A percentile compares a stretch with the other conserved stretches of the same genome.
phyloP scores from a whole-genome alignment of 1,284 basidiomycete species.

The Volvariella volvacea region DNA sequence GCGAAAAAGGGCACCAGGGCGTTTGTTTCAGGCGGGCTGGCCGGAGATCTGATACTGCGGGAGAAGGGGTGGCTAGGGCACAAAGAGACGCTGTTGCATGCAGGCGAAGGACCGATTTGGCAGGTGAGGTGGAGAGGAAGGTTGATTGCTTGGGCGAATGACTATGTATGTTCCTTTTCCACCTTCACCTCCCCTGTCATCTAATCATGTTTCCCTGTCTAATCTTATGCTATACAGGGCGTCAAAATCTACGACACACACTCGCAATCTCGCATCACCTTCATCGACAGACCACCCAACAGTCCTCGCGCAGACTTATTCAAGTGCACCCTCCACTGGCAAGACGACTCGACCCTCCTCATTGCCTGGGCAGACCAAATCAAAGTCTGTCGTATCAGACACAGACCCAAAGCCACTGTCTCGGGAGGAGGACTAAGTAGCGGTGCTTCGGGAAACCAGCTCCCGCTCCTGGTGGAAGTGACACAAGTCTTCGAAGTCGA shows the following conservation, averaged over 20 bases:
- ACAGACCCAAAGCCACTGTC: conserved; percentile 43
- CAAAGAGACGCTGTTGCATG: conserved; percentile 82
- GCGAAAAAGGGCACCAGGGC: conserved; percentile 76
- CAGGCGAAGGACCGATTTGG: conserved; percentile 95
- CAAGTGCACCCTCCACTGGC: conserved; percentile 89
- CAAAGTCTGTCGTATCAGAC: conserved; percentile 82
- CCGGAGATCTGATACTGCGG: conserved; percentile 78
- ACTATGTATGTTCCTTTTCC: conserved; percentile 65
- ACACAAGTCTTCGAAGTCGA: conserved; percentile 91
- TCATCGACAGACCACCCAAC: conserved; percentile 76
- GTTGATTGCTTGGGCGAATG: conserved; percentile 96
- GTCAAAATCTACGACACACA: conserved; percentile 90
- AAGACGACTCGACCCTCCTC: conserved; percentile 84
- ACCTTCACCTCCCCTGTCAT: background rate
- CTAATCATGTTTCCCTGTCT: too few species aligned
- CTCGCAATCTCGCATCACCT: conserved; percentile 79
- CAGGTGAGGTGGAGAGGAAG: conserved; percentile 80
- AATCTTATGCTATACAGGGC: conserved; percentile 57
- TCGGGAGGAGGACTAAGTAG: conserved; percentile 12
- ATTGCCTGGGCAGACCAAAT: conserved; percentile 95
- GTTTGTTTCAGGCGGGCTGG: conserved; percentile 91
- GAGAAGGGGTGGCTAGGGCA: conserved; percentile 98
- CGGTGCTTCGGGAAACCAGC: conserved; percentile 34
- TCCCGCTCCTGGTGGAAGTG: conserved; percentile 75
- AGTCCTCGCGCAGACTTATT: conserved; percentile 90